Evolutionary conservation across 768 basidiomycete genomes (phyloP).

Genomic region (Xanthoconium purpureum): DNA sequence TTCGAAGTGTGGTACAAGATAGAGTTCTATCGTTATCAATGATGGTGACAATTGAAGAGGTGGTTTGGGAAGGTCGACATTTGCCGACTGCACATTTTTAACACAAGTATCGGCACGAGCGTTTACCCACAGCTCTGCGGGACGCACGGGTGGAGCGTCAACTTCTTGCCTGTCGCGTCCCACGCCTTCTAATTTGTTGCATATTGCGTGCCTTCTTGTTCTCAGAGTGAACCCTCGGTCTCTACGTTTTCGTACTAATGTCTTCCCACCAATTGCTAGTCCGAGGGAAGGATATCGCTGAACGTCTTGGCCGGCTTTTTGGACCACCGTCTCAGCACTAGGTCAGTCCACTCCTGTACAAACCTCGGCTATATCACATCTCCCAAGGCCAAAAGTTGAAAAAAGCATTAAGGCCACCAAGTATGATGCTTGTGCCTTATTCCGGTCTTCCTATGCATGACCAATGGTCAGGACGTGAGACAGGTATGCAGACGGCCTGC

Average conservation of each 20-base stretch:
- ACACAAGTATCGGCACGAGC: neutral
- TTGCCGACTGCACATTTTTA: neutral
- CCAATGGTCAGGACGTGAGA: too few species aligned
- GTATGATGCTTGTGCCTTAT: too few species aligned
- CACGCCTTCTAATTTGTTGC: conserved; percentile 6
- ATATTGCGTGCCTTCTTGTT: neutral
- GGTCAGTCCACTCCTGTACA: too few species aligned
- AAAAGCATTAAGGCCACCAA: too few species aligned
- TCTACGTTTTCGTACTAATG: neutral
- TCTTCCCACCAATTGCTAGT: neutral
- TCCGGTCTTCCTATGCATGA: too few species aligned
- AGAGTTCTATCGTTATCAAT: neutral
- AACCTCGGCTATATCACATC: too few species aligned
- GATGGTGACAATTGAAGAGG: neutral
- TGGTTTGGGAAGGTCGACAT: neutral
- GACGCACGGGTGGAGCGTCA: neutral
- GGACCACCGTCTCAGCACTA: too few species aligned
- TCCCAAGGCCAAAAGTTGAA: too few species aligned
- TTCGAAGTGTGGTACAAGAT: neutral
- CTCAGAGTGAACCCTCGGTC: neutral
- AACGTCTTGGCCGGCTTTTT: too few species aligned
- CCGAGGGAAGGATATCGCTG: too few species aligned
- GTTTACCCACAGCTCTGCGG: conserved; percentile 2
- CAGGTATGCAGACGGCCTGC: too few species aligned
- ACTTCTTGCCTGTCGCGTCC: conserved; percentile 4